Base-by-base conservation (phyloP, 768 basidiomycete species). In the Auriculariales sp. region DNA sequence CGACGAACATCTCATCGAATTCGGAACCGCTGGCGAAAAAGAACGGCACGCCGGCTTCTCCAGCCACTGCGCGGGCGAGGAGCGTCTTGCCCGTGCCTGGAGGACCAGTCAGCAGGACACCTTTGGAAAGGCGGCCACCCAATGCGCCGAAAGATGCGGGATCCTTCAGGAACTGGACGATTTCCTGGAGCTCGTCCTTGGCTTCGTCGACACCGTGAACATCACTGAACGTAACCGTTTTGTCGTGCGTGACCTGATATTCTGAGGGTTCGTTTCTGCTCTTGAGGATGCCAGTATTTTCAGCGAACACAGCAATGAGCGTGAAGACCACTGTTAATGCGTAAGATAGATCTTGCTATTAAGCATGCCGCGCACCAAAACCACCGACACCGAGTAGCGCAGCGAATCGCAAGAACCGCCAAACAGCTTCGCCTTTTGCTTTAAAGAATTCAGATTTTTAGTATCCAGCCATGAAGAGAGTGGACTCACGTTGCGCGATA, bases 1-100 rank as follows among this genome's bases (percentile, higher is more conserved):
- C 91, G 44, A 94, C 92, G 61, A 92, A 94, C 81, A 98, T 93
- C 64, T 98, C 94, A 62, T 98, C 94, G 55, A 98, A 98, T 59
- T 95, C 92, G 47, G 89, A 89, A 10, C 94, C 95, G 29, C 88
- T 90, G 30, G 94, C 91, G 59, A 93, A 95, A 64, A 97, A 81
- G 72, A 99, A 99, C 0, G 92, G 91, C 3, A 99, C 95, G 14
- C 85, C 93, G 14, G 95, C 95, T 69, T 99, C 95, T 44, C 95
- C 95, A 2, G 95, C 95, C 4, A 97, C 83, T 7, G 95, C 95
- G 52, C 94, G 73, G 4, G 95, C 95, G n/a, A 99, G 72, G 75
- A 98, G 77, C 2, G 95, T 99, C 71, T 99, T 99, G 61, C 95
- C 95, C 14, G 95, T 98, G 54, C 94, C 90, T 28, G 90, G 89